Evolutionary conservation across 164 flowering plant genomes (phyloP).

Genomic region (Euptelea pleiosperma): DNA sequence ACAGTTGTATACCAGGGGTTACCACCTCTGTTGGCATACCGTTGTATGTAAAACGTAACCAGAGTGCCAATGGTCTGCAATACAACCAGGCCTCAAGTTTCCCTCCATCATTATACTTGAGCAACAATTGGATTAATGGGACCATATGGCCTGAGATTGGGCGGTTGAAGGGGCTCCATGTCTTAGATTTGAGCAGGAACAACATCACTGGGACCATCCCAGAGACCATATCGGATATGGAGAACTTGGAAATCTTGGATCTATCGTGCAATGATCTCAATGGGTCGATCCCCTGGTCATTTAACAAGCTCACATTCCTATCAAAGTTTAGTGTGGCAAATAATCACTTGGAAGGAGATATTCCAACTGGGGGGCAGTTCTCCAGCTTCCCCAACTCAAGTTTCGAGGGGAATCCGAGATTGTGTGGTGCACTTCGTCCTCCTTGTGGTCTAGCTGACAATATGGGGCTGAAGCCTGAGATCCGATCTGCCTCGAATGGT

Average conservation of each 20-base stretch:
- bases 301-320: conserved; percentile 63
- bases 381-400: conserved; percentile 67
- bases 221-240: conserved; percentile 52
- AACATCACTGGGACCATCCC: conserved; percentile 69
- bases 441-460: conserved; percentile 28
- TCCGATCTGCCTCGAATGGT: conserved; percentile 20
- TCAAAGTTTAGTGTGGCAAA: conserved; percentile 78
- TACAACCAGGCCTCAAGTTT: conserved; percentile 76
- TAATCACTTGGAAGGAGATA: conserved; percentile 59
- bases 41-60: conserved; percentile 58
- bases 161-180: conserved; percentile 56
- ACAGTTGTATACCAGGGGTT: conserved; percentile 20
- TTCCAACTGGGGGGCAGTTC: conserved; percentile 77
- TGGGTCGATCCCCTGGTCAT: conserved; percentile 61
- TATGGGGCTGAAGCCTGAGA: conserved; percentile 21
- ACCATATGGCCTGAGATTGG: conserved; percentile 70
- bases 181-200: conserved; percentile 72
- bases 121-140: conserved; percentile 60
- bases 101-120: conserved; percentile 64
- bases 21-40: conserved; percentile 49
- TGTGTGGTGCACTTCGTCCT: conserved; percentile 44
- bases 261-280: conserved; percentile 55
- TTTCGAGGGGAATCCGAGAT: conserved; percentile 73
- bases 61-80: conserved; percentile 58
- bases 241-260: conserved; percentile 68